Conservation (phyloP, 1,284 basidiomycete species). For the Vanrija pseudolonga region DNA sequence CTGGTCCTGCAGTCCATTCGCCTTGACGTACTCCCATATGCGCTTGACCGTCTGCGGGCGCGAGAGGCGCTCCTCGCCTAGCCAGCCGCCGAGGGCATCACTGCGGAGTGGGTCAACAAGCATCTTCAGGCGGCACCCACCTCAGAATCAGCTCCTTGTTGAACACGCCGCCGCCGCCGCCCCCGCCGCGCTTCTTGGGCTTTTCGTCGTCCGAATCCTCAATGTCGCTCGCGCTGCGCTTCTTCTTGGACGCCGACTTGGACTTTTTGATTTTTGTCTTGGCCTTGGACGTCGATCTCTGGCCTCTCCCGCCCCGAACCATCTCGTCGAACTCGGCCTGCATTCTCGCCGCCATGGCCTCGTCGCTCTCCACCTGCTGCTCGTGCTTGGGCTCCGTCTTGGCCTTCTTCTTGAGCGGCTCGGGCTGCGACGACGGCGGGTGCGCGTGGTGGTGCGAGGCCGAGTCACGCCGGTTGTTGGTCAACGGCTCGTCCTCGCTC, state of each 20-base stretch:
- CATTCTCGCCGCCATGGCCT: constrained; percentile 27
- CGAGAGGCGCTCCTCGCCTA: constrained; percentile 41
- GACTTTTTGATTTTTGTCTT: constrained; percentile 15
- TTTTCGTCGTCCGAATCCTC: constrained; percentile 20
- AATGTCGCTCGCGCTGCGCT: constrained; percentile 14
- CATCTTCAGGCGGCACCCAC: constrained; percentile 21
- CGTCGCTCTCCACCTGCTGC: constrained; percentile 22
- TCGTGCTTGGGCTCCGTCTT: constrained; percentile 12
- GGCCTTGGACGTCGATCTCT: constrained; percentile 1
- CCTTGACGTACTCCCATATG: constrained; percentile 56
- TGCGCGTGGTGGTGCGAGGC: background rate
- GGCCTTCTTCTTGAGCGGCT: constrained; percentile 13
- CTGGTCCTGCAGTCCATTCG: constrained; percentile 52
- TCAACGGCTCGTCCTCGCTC: background rate
- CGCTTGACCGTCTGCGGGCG: constrained; percentile 54
- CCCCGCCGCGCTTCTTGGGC: constrained; percentile 29
- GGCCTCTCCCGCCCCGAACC: constrained; percentile 18
- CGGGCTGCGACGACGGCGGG: constrained; percentile 25
- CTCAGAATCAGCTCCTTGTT: constrained; percentile 48
- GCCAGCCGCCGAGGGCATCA: constrained; percentile 34
- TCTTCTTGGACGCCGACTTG: constrained; percentile 9
- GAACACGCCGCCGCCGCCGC: constrained; percentile 44
- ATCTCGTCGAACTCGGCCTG: constrained; percentile 31
- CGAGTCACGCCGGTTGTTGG: background rate
- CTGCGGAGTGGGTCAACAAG: constrained; percentile 18